Evolutionary conservation across 768 basidiomycete genomes (phyloP), one percentile per base, ranked within the genome.

Genomic region (Rhodotorula paludigena): DNA sequence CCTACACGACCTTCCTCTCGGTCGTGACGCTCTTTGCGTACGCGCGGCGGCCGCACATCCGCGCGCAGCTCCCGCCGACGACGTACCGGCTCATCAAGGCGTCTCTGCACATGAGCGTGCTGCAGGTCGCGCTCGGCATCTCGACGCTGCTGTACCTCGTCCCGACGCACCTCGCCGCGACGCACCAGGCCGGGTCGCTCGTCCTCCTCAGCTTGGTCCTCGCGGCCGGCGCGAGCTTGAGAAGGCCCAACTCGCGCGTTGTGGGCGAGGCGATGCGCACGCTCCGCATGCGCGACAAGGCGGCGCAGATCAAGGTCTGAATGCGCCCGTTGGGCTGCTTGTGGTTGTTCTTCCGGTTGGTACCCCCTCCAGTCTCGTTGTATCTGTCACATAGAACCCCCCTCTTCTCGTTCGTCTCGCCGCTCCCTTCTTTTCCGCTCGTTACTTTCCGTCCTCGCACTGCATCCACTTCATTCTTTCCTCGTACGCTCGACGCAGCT

Each of bases 101-200:
- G 3, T 78, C 78, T 5, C 71, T 77, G 36, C 76, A 75, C 41
- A 79, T 79, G 57, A 78, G 77, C 11, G 53, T 79, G 51, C 64
- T 91, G 0, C 96, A 99, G 78, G 90, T 89, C 38, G 77, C 83
- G 4, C 80, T 89, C 10, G 88, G 87, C 7, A 84, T 89, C 68
- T 82, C 87, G 33, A 99, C 96, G 0, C 80, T 98, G 32, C 77
- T 97, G 20, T 94, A 94, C 78, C 84, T 97, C 44, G 96, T 98
- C 3, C 96, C 96, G 1, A 84, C 91, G 1, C 90, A 90, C 4
- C 80, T 98, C 5, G 96, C 96, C 14, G 91, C 94, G 20, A 83
- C 87, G 39, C 96, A 99, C 77, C 96, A 99, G 78, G 94, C 91
- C 0, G 96, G 94, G 10, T 94, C 92, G 74, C 88, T 98, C 12